Evolutionary conservation across 2,329 filamentous ascomycete genomes (phyloP).

Genomic region (Leptosphaerulina australis): DNA sequence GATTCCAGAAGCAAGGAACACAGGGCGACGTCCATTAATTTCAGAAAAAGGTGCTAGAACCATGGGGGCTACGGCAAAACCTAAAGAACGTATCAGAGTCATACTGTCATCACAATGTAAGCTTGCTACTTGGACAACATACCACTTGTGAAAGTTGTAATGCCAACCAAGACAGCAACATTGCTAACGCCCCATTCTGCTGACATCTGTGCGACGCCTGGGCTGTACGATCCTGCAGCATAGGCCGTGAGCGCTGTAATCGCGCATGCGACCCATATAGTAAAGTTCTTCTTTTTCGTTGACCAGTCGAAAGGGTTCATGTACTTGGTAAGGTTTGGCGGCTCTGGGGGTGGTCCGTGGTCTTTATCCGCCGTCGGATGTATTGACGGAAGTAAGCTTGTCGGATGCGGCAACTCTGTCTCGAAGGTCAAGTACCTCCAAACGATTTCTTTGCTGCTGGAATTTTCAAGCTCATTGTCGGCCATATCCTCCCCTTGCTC

Average conservation of each 20-base stretch:
- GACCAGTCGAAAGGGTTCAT: constrained; percentile 77
- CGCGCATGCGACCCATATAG: constrained; percentile 74
- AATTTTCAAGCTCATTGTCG: neutral
- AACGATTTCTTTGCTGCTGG: constrained; percentile 49
- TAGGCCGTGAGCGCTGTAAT: constrained; percentile 82
- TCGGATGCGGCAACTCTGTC: constrained; percentile 60
- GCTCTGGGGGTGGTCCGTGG: constrained; percentile 57
- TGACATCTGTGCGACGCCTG: constrained; percentile 69
- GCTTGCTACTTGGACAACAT: neutral
- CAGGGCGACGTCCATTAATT: constrained; percentile 82
- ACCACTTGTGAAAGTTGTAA: constrained; percentile 74
- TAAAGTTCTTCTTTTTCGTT: constrained; percentile 68
- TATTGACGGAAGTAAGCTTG: constrained; percentile 17
- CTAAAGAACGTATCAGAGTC: constrained; percentile 42
- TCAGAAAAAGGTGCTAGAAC: constrained; percentile 85
- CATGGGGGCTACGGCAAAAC: constrained; percentile 87
- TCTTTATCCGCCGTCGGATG: constrained; percentile 31
- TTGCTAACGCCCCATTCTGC: constrained; percentile 68
- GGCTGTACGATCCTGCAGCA: constrained; percentile 79
- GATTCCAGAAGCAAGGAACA: constrained; percentile 76
- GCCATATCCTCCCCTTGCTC: constrained; percentile 22
- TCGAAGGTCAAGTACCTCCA: constrained; percentile 68
- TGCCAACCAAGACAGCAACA: constrained; percentile 72
- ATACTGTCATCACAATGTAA: neutral
- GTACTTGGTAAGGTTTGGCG: constrained; percentile 70